Percentiles rank a stretch among this genome's conserved stretches.
Evolutionary conservation across 306 rosid species (phyloP).

Genomic region (Carpinus viminea): DNA sequence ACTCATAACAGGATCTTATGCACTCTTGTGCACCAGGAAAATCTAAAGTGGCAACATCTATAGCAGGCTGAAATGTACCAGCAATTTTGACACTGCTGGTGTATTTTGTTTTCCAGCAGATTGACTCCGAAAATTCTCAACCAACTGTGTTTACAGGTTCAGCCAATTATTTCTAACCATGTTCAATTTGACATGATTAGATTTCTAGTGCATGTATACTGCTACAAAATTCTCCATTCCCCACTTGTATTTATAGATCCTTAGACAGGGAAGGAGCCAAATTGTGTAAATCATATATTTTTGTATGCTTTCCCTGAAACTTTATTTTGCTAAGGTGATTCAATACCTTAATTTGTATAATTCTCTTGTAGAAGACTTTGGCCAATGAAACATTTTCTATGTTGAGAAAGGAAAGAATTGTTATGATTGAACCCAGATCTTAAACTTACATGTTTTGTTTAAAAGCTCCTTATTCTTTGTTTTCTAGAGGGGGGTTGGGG

Average conservation of each 20-base stretch:
- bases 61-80: constrained; percentile 14
- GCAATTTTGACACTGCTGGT: constrained; percentile 40
- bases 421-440: neutral
- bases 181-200: constrained; percentile 40
- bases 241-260: constrained; percentile 51
- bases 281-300: constrained; percentile 63
- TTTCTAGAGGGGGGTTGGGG: too few species aligned
- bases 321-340: constrained; percentile 19
- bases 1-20: constrained; percentile 25
- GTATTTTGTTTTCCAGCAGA: constrained; percentile 14
- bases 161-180: constrained; percentile 46
- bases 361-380: constrained; percentile 18
- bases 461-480: too few species aligned
- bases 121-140: constrained; percentile 15
- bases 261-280: constrained; percentile 40
- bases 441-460: neutral
- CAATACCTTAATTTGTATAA: constrained; percentile 26
- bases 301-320: constrained; percentile 43
- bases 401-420: neutral
- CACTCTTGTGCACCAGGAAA: constrained; percentile 1
- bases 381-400: neutral
- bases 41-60: neutral
- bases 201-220: constrained; percentile 46
- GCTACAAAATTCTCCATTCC: constrained; percentile 38
- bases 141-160: constrained; percentile 20